Evolutionary conservation across 257 asterid species (phyloP), one percentile per base, ranked within the genome.

Genomic region (Nyctanthes arbortristis): DNA sequence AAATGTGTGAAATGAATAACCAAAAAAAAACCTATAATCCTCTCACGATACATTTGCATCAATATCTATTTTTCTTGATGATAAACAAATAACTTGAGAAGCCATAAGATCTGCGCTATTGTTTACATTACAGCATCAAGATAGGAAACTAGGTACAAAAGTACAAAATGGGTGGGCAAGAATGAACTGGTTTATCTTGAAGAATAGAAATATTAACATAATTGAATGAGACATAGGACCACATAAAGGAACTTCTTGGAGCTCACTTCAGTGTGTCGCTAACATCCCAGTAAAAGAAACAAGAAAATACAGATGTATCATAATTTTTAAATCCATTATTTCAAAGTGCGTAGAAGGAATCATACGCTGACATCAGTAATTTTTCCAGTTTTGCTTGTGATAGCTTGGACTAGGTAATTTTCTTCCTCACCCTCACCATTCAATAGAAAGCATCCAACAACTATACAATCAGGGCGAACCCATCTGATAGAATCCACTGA

Each of bases 401-500:
- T 84, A 68, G 86, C 82, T 79, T 86, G 97, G 77, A 94, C 85
- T 37, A 76, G 32, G 83, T 91, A 94, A 80, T 73, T 84, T 80
- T 87, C 89, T 76, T 80, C 89, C 61, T 81, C 91, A 20, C 88
- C 88, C 10, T 81, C 90, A n/a, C 82, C 92, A 81, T 76, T 79
- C 71, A 78, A 63, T 32, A 78, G 81, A 81, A 88, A 82, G 81
- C 93, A 88, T 71, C 99, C 99, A 70, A 94, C 77, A 76, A 88
- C 84, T 40, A 94, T 80, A 81, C 89, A 82, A 80, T 91, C 93
- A 28, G 88, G 79, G 67, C 95, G 96, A 78, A 87, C 75, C 97
- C 97, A 94, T 68, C 90, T 78, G 85, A 94, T 78, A 65, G 89
- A 79, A 78, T 93, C 97, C 79, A 91, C 99, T 94, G 87, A 71